These are phyloP conservation scores for Aspergillus pseudonomiae DNA, from an alignment of 2,329 filamentous ascomycete species.

Conservation along the genomic window DNA sequence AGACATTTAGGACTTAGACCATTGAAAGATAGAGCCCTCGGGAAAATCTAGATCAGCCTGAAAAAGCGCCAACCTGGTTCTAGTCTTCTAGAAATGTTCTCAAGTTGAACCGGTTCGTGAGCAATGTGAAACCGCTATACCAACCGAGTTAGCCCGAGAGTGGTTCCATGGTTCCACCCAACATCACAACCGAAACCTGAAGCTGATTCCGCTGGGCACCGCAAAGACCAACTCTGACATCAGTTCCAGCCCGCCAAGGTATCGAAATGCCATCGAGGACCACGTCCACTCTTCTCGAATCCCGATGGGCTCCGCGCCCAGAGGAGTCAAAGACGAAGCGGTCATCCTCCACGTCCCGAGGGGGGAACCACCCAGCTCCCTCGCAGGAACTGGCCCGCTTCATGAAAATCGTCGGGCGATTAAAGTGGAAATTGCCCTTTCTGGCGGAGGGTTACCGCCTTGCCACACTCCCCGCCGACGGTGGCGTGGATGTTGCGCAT, in stretches of 20 bases:
- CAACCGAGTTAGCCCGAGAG: neutral
- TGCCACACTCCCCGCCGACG: slow-evolving; percentile 42
- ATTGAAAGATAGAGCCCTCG: neutral
- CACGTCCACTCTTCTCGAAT: slow-evolving; percentile 21
- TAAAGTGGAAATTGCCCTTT: slow-evolving; percentile 67
- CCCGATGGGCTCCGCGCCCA: slow-evolving; percentile 28
- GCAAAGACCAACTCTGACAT: neutral
- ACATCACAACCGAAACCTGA: neutral
- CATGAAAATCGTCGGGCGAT: slow-evolving; percentile 61
- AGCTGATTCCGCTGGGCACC: neutral
- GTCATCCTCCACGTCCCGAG: slow-evolving; percentile 13
- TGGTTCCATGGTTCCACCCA: neutral
- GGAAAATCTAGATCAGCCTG: neutral
- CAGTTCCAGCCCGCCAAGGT: neutral
- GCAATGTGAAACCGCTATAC: neutral
- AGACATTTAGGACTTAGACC: neutral
- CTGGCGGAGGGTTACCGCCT: slow-evolving; percentile 60
- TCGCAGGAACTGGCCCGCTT: slow-evolving; percentile 58
- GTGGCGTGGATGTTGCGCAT: slow-evolving; percentile 27
- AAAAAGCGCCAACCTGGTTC: neutral
- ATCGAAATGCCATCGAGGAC: neutral
- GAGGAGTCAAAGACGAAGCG: slow-evolving; percentile 3
- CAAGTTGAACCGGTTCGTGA: neutral
- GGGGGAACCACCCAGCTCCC: slow-evolving; percentile 20
- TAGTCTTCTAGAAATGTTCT: neutral